Base-by-base conservation (phyloP, 371 early-diverging fungal species). In the Mortierella sp. region DNA sequence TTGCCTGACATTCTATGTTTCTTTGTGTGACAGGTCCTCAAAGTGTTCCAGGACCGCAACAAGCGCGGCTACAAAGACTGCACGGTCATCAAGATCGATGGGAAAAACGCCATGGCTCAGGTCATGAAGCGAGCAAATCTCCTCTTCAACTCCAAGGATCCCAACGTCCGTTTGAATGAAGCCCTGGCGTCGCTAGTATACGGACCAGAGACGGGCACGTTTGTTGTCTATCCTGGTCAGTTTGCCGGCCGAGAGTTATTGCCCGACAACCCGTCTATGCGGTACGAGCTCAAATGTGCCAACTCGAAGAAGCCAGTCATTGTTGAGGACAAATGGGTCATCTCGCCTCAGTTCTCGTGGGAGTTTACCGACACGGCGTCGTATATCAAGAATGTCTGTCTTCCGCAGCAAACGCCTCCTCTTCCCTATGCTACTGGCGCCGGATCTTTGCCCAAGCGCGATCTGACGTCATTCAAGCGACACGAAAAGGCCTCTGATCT, bases 31-130 rank as follows among this genome's bases (percentile, higher is more conserved):
- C 24, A 55, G 55, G 55, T n/a, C 6, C n/a, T n/a, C 3, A n/a
- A n/a, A 55, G 32, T 55, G 24, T 55, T 7, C n/a, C 7, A 51
- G n/a, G 76, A 75, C 68, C 38, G 54, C 41, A 54, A 46, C 2
- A 75, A 63, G 8, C 56, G 48, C 16, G 51, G 51, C 51, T 46
- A 49, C 21, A 29, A 63, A 14, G 76, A 70, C 38, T 70, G 76
- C 41, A n/a, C 38, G 4, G 70, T 75, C 27, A 38, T 11, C 41
- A 68, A 54, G 7, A 75, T 75, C 41, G 70, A 75, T 8, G 76
- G 70, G 4, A 21, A 51, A 12, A 38, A 29, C 27, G 65, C 76
- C 16, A 46, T 75, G 38, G 27, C 29, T 8, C 29, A 29, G n/a
- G 41, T 75, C 43, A 60, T 70, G 41, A 14, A 75, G 7, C 49